Conservation (phyloP, 345 rosid genomes). For the Combretum micranthum region DNA sequence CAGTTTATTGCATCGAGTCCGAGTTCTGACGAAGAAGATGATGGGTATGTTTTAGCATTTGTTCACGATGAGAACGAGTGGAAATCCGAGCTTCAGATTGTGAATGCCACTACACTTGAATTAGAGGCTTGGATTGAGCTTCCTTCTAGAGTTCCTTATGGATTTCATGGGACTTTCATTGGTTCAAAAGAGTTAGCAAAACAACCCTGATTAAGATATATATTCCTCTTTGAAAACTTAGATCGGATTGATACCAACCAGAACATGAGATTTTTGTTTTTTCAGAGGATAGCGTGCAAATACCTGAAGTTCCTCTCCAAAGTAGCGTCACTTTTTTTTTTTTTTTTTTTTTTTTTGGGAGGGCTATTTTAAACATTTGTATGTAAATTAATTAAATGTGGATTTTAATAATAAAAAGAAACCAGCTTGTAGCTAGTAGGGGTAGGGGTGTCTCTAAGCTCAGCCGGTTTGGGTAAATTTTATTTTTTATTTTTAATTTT, state of each 20-base stretch:
- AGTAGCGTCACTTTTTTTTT: conserved; percentile 1
- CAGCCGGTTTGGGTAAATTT: conserved; percentile 58
- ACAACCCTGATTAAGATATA: conserved; percentile 24
- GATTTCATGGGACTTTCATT: conserved; percentile 81
- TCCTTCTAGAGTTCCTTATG: conserved; percentile 85
- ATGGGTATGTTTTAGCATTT: conserved; percentile 56
- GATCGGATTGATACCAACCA: too few relatives aligned
- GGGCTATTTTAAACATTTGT: too few relatives aligned
- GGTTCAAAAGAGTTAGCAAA: conserved; percentile 38
- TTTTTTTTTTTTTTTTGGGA: too few relatives aligned
- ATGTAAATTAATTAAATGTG: too few relatives aligned
- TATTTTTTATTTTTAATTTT: conserved; percentile 20
- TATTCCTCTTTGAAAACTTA: too few relatives aligned
- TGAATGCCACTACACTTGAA: conserved; percentile 50
- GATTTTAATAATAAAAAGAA: conserved; percentile 19
- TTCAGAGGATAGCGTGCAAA: too few relatives aligned
- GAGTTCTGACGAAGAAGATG: conserved; percentile 38
- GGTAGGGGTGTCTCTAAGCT: conserved; percentile 45
- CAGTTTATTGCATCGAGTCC: conserved; percentile 43
- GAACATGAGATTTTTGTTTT: too few relatives aligned
- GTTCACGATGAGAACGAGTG: conserved; percentile 73
- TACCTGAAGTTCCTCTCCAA: conserved; percentile 38
- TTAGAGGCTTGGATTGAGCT: conserved; percentile 57
- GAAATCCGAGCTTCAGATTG: conserved; percentile 73
- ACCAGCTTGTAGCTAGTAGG: conserved; percentile 61